Evolutionary conservation across 208 protist species (phyloP), one percentile per base, ranked within the genome.

Genomic region (Leishmania guyanensis): DNA sequence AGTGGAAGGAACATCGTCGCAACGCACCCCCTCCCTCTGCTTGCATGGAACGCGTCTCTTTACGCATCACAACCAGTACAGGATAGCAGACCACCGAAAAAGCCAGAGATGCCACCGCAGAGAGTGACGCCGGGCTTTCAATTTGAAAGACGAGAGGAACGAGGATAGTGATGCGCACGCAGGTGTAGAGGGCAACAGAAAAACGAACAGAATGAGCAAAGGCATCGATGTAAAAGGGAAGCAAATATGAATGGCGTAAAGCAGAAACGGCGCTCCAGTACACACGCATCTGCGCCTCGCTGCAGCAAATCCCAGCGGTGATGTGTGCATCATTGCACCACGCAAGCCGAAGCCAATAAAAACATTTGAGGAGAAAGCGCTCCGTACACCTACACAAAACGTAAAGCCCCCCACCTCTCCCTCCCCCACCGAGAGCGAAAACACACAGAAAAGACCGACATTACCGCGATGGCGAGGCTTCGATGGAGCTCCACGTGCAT

Each of bases 401-500:
- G 16, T 14, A 29, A 14, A 29, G 58, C 8, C 0, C 43, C 43
- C 43, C 43, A 1, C 39, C 43, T 46, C 43, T 46, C 43, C 43
- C 43, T 46, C 43, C 43, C 43, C 58, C 1, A 3, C 26, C 16
- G 26, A 33, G 26, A 26, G 12, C 0, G 26, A 29, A 64, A 9
- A 64, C 14, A 64, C 26, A 29, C 58, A 64, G 4, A 56, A 0
- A 56, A 14, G 5, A 16, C 69, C 26, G 22, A 4, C 3, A 48
- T n/a, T 64, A 62, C n/a, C 20, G 29, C 10, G 16, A 64, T 64
- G 1, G 1, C 16, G 26, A 26, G 8, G n/a, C 72, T 58, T 50
- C n/a, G 69, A 73, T 54, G 29, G 33, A 16, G 64, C 16, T 64
- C 78, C 82, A 86, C 16, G 26, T 5, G 48, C 80, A 84, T 14